Evolutionary conservation across 441 rosid genomes (phyloP), one percentile per base, ranked within the genome.

Genomic region (Omphalea diandra): DNA sequence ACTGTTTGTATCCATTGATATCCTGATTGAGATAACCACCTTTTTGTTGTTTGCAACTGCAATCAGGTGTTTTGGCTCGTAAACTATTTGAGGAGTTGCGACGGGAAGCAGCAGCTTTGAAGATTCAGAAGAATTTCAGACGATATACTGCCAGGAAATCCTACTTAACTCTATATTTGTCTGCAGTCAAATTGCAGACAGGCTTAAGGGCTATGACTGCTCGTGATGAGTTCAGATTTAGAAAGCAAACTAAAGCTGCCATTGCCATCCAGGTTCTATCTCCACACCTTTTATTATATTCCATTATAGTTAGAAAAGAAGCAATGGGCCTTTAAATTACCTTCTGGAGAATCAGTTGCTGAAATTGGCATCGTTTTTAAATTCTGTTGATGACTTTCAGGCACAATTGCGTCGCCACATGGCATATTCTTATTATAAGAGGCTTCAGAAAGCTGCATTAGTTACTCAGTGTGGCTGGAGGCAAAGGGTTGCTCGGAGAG

Each of bases 381-480:
- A 52, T 22, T 73, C 46, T 65, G 41, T 73, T 75, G 77, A 52
- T 71, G 67, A 72, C 73, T 79, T 80, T 74, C 84, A 96, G 99
- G 92, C 98, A 73, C 82, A 79, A 71, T 81, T 88, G 80, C 96
- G 97, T 71, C 78, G 86, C 75, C 83, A 83, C 70, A 79, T 73
- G 67, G 96, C 89, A 47, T 84, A 73, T 78, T 81, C 91, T 68
- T 89, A 93, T 79, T 91, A 88, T 77, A 87, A 71, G 83, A 85
- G 76, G 73, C 98, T 91, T 76, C 89, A 88, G 79, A 91, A 83
- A 86, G 99, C 99, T 67, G 90, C 88, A 73, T 62, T 96, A 60
- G 75, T 77, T 80, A 78, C 92, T 73, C 99, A 96, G 80, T 96
- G 99, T 87, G 89, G 98, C 58, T 96, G 99, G 99, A 91, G 99